Conservation (phyloP, 164 flowering plant species). For the Dillenia suffruticosa region DNA sequence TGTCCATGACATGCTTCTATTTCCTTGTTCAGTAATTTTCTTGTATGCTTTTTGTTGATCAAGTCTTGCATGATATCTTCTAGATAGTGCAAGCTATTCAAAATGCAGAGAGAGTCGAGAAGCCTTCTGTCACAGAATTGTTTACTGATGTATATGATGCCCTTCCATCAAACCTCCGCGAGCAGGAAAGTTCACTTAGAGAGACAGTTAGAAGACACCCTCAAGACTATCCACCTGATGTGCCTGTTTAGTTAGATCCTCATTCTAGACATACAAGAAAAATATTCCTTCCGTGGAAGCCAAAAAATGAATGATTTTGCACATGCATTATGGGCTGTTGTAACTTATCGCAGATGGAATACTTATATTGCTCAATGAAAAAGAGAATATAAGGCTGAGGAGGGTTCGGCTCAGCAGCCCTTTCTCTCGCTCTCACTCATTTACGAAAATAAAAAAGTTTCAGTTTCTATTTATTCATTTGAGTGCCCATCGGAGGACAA, state of each 20-base stretch:
- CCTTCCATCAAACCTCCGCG: constrained; percentile 40
- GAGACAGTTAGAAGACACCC: constrained; percentile 41
- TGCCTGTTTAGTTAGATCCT: constrained; percentile 14
- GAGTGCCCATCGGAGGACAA: too few species aligned
- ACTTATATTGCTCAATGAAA: too few species aligned
- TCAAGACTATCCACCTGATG: constrained; percentile 49
- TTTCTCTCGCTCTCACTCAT: too few species aligned
- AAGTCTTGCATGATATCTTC: background rate
- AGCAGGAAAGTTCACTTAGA: constrained; percentile 49
- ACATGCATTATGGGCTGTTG: too few species aligned
- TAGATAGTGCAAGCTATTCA: constrained; percentile 59
- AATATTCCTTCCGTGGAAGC: too few species aligned
- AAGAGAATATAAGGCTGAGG: too few species aligned
- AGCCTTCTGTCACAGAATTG: constrained; percentile 45
- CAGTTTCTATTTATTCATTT: too few species aligned
- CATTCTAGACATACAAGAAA: too few species aligned
- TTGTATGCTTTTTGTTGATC: background rate
- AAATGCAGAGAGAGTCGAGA: constrained; percentile 52
- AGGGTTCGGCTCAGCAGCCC: too few species aligned
- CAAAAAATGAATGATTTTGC: too few species aligned
- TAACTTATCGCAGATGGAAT: too few species aligned
- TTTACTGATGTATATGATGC: constrained; percentile 61
- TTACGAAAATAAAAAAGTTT: too few species aligned
- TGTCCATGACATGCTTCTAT: background rate
- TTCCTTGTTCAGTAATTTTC: background rate